Conservation (phyloP, 768 basidiomycete genomes). For the Amanita thiersii region DNA sequence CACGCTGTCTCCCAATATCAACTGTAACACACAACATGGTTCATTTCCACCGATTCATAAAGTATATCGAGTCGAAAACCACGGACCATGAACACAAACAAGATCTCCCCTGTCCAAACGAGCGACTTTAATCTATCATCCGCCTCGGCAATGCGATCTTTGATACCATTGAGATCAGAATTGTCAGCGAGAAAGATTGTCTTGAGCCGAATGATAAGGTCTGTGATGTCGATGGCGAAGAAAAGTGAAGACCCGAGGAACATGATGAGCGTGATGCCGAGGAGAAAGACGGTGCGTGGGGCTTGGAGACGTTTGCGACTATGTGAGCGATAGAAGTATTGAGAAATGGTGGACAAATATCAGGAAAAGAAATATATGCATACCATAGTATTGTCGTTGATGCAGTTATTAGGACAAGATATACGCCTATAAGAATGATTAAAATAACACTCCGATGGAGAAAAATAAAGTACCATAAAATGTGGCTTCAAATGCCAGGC, state of each 20-base stretch:
- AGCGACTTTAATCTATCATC: constrained; percentile 15
- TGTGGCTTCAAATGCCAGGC: constrained; percentile 11
- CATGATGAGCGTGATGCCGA: constrained; percentile 18
- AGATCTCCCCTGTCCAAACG: constrained; percentile 22
- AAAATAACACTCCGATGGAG: neutral
- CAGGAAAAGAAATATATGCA: neutral
- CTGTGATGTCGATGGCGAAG: constrained; percentile 18
- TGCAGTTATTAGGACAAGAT: constrained; percentile 12
- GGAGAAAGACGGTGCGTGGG: constrained; percentile 13
- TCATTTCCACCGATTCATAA: too few species aligned
- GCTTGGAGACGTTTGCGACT: constrained; percentile 14
- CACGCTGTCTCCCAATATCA: constrained; percentile 21
- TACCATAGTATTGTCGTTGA: constrained; percentile 13
- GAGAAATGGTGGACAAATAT: neutral
- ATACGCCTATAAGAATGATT: constrained; percentile 7
- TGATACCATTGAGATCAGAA: constrained; percentile 10
- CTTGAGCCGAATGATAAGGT: constrained; percentile 20
- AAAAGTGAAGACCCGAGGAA: constrained; percentile 20
- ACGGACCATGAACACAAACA: constrained; percentile 22
- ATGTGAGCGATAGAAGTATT: neutral
- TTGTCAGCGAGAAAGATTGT: constrained; percentile 17
- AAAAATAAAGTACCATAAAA: constrained; percentile 11
- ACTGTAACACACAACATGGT: constrained; percentile 11
- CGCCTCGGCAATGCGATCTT: constrained; percentile 15
- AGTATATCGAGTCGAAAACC: neutral